A percentile compares a stretch with the other conserved stretches of the same genome.
These are phyloP conservation scores for Pseudogymnoascus sp. DNA, from an alignment of 2,329 filamentous ascomycete species.

Conservation along the genomic window DNA sequence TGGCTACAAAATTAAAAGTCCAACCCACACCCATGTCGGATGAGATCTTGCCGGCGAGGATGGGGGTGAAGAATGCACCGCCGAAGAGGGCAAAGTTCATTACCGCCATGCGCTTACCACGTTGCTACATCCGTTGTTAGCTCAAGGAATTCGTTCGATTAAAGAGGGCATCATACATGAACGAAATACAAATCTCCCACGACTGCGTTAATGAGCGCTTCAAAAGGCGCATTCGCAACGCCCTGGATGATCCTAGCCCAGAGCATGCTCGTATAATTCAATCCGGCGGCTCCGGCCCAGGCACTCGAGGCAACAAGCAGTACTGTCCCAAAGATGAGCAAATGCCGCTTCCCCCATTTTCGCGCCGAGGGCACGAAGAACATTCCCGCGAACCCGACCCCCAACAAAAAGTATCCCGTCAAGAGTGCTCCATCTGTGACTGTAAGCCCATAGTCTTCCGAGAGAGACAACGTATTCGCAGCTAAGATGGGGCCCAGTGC, in stretches of 20 bases:
- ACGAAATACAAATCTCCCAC: conserved; percentile 90
- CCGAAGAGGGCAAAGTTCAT: conserved; percentile 64
- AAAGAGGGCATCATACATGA: conserved; percentile 50
- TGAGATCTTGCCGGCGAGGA: conserved; percentile 85
- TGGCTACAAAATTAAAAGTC: conserved; percentile 83
- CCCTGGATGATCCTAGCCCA: conserved; percentile 80
- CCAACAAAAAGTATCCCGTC: conserved; percentile 81
- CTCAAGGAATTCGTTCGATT: not conserved
- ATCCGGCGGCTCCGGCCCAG: conserved; percentile 67
- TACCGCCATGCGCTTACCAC: conserved; percentile 81
- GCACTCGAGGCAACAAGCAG: conserved; percentile 66
- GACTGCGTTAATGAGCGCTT: conserved; percentile 79
- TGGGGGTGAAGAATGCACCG: conserved; percentile 70
- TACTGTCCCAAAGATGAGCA: conserved; percentile 70
- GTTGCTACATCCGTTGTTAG: conserved; percentile 40
- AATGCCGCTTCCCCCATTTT: conserved; percentile 87
- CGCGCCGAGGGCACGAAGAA: conserved; percentile 81
- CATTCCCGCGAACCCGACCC: conserved; percentile 72
- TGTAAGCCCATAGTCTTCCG: conserved; percentile 53
- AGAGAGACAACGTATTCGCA: conserved; percentile 74
- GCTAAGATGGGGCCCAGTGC: conserved; percentile 80
- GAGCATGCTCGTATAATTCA: conserved; percentile 63
- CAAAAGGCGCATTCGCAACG: conserved; percentile 78
- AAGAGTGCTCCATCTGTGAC: conserved; percentile 75
- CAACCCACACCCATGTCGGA: conserved; percentile 69